Evolutionary conservation across 257 asterid genomes (phyloP), one percentile per base, ranked within the genome.

Genomic region (Solanum arcanum): DNA sequence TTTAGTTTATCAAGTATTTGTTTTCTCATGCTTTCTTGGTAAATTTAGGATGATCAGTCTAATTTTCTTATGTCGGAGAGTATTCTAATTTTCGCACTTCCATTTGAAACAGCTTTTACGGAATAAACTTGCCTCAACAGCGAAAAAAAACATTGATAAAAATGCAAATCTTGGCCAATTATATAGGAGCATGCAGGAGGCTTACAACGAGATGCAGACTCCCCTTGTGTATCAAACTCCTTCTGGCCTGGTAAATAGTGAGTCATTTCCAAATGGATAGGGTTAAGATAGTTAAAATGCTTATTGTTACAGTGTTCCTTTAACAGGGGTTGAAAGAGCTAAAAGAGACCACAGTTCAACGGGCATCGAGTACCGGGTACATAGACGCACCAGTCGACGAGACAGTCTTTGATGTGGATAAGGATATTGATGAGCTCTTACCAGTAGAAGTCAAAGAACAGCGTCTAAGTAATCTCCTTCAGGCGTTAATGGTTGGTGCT

Each of bases 371-470:
- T 60, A 86, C 92, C 6, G 98, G 98, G 29, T 94, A 92, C 91
- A 92, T 94, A 88, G 98, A 92, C 49, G 98, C 98, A 3, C 98
- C 98, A 1, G 97, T 94, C 12, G 98, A 96, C 23, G 94, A 88
- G 25, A 83, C 98, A 25, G 87, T 95, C 41, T 97, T 97, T 59
- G 99, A 97, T 52, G 98, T 96, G 88, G 98, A 96, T 60, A 95
- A 97, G 90, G 98, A 97, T 75, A 88, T 97, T 27, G 99, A 97
- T 86, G 99, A 94, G 68, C 98, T 96, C 75, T 90, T 97, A 83
- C 99, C 99, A 0, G 91, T 97, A 52, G 97, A 96, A 94, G 99
- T 97, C 83, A 97, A 97, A 88, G 99, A 97, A 88, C 99, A 97
- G 87, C 93, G 99, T 12, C 89, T 97, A 78, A 97, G 99, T 92